A percentile compares a stretch with the other conserved stretches of the same genome.
phyloP scores from a whole-genome alignment of 176 grass and related monocot genomes.

The Carex myosuroides region DNA sequence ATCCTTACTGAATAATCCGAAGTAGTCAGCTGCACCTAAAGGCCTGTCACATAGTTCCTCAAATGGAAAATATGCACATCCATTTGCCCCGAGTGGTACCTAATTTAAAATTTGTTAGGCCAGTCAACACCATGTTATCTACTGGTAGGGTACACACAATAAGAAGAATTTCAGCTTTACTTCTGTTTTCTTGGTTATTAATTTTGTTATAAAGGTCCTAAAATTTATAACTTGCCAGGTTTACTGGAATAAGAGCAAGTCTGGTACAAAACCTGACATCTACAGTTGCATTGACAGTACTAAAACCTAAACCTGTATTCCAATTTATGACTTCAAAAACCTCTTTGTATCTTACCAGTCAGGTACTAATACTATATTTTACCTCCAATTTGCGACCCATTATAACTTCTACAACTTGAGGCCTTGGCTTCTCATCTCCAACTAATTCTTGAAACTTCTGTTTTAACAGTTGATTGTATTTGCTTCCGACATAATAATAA shows the following conservation, averaged over 20 bases:
- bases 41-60: slow-evolving; percentile 91
- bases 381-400: slow-evolving; percentile 94
- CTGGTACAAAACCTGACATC: neutral
- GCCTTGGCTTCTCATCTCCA: slow-evolving; percentile 55
- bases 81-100: slow-evolving; percentile 77
- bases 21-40: slow-evolving; percentile 92
- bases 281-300: neutral
- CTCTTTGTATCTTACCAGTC: neutral
- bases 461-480: slow-evolving; percentile 52
- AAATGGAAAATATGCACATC: slow-evolving; percentile 85
- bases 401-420: slow-evolving; percentile 72
- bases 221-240: neutral
- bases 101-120: slow-evolving; percentile 11
- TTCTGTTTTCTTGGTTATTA: neutral
- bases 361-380: neutral
- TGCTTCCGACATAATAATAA: slow-evolving; percentile 66
- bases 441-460: slow-evolving; percentile 69
- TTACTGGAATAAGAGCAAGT: slow-evolving; percentile 3
- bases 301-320: neutral
- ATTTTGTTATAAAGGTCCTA: neutral
- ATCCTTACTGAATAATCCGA: slow-evolving; percentile 81
- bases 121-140: neutral
- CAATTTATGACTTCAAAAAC: neutral
- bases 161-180: neutral
- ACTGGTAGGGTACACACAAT: neutral